These are phyloP conservation scores for Cinchona pubescens DNA, from an alignment of 257 asterid species.

Conservation along the genomic window DNA sequence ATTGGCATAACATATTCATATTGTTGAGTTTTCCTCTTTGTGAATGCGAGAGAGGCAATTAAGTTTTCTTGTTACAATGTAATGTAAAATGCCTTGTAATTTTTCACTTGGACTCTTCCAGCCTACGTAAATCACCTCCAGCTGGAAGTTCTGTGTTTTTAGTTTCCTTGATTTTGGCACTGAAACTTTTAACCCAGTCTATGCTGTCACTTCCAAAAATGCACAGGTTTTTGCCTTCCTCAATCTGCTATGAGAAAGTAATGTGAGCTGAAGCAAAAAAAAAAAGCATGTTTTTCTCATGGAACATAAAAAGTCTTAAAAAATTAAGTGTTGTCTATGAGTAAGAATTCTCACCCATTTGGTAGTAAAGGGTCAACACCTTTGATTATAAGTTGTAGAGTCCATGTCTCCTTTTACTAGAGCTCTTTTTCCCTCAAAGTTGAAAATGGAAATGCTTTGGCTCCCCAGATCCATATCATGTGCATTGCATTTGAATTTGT, in stretches of 20 bases:
- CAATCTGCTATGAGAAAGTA: slow-evolving; percentile 39
- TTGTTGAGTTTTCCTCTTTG: slow-evolving; percentile 39
- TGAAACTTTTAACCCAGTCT: slow-evolving; percentile 55
- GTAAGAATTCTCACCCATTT: slow-evolving; percentile 42
- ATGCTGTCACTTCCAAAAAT: slow-evolving; percentile 54
- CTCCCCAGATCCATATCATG: slow-evolving; percentile 80
- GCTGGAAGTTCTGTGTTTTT: slow-evolving; percentile 34
- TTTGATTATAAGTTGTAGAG: slow-evolving; percentile 37
- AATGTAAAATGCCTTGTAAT: slow-evolving; percentile 31
- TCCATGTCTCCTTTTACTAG: slow-evolving; percentile 48
- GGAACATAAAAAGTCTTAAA: background rate
- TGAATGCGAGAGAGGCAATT: slow-evolving; percentile 32
- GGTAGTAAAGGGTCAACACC: slow-evolving; percentile 45
- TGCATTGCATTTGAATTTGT: slow-evolving; percentile 59
- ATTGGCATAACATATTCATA: too few species aligned
- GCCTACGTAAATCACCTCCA: slow-evolving; percentile 53
- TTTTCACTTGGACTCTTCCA: slow-evolving; percentile 40
- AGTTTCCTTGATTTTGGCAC: slow-evolving; percentile 28
- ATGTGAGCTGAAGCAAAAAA: slow-evolving; percentile 9
- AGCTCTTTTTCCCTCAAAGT: slow-evolving; percentile 47
- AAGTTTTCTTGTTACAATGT: slow-evolving; percentile 42
- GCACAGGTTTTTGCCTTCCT: slow-evolving; percentile 49
- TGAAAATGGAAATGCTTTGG: slow-evolving; percentile 71
- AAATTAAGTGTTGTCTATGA: background rate
- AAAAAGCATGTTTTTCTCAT: background rate